phyloP scores from a whole-genome alignment of 1,284 basidiomycete genomes.

The Pseudozyma sp. region DNA sequence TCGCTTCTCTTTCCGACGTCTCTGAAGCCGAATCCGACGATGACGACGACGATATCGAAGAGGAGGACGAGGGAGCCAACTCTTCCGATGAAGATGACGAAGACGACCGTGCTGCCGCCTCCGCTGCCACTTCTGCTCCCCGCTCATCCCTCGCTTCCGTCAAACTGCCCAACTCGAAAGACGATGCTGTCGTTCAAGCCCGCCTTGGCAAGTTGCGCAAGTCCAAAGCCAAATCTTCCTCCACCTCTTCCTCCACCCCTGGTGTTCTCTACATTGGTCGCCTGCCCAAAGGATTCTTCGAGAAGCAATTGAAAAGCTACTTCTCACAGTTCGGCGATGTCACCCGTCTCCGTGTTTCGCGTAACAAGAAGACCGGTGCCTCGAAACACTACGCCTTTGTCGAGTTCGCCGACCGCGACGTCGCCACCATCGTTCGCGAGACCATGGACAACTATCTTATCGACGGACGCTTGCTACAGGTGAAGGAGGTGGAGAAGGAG shows the following conservation, averaged over 20 bases:
- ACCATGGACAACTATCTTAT: slow-evolving; percentile 99
- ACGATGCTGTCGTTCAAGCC: slow-evolving; percentile 57
- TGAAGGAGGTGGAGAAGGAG: slow-evolving; percentile 80
- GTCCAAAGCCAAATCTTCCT: slow-evolving; percentile 26
- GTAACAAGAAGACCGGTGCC: slow-evolving; percentile 95
- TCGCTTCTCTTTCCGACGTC: slow-evolving; percentile 44
- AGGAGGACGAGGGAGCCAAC: slow-evolving; percentile 43
- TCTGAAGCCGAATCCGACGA: slow-evolving; percentile 36
- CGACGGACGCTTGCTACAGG: slow-evolving; percentile 90
- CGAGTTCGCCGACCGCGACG: slow-evolving; percentile 88
- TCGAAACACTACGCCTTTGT: slow-evolving; percentile 98
- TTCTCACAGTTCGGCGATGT: slow-evolving; percentile 95
- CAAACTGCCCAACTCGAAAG: slow-evolving; percentile 65
- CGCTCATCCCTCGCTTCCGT: slow-evolving; percentile 34
- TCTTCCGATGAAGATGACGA: slow-evolving; percentile 61
- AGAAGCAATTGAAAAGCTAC: slow-evolving; percentile 90
- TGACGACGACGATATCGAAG: slow-evolving; percentile 20
- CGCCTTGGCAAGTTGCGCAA: slow-evolving; percentile 58
- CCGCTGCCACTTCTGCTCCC: not conserved
- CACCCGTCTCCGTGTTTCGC: slow-evolving; percentile 85
- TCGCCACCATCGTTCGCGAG: slow-evolving; percentile 94
- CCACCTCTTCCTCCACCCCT: slow-evolving; percentile 60
- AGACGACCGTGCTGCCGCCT: slow-evolving; percentile 43
- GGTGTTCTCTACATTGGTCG: slow-evolving; percentile 92
- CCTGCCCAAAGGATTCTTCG: slow-evolving; percentile 96